Conservation (phyloP, 1,139 yeast genomes). For the Hanseniaspora sp. region DNA sequence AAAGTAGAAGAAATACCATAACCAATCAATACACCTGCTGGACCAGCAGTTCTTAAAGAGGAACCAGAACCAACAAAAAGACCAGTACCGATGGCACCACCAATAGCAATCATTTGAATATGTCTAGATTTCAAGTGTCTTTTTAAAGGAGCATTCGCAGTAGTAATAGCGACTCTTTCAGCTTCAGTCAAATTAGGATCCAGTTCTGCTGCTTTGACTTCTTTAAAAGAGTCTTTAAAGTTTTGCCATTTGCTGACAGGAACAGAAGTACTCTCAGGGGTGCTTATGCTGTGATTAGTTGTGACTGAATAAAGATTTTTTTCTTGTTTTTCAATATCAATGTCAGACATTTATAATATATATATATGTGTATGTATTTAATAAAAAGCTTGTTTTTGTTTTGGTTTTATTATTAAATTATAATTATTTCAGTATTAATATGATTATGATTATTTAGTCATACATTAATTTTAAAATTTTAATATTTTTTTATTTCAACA, state of each 20-base stretch:
- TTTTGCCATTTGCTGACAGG: conserved; percentile 29
- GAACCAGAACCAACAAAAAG: conserved; percentile 53
- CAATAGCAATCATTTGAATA: conserved; percentile 56
- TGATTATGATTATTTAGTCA: too few relatives aligned
- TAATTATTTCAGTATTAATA: not conserved
- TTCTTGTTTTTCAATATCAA: conserved; percentile 14
- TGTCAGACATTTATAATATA: not conserved
- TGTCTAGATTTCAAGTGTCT: conserved; percentile 57
- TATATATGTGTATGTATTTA: too few relatives aligned
- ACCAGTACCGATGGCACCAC: conserved; percentile 60
- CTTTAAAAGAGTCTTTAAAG: conserved; percentile 47
- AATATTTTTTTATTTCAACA: too few relatives aligned
- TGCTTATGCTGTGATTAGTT: not conserved
- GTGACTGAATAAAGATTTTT: not conserved
- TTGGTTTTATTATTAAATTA: not conserved
- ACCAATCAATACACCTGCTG: conserved; percentile 49
- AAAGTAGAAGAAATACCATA: conserved; percentile 42
- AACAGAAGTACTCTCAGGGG: not conserved
- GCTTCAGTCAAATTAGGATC: conserved; percentile 58
- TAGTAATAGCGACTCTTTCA: conserved; percentile 55
- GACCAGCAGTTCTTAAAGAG: conserved; percentile 55
- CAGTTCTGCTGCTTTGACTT: conserved; percentile 45
- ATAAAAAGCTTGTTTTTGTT: too few relatives aligned
- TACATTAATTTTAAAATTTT: too few relatives aligned
- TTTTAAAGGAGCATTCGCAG: conserved; percentile 62